Evolutionary conservation across 225 moss, liverwort and hornwort genomes (phyloP).

Genomic region (Straminergon stramineum): DNA sequence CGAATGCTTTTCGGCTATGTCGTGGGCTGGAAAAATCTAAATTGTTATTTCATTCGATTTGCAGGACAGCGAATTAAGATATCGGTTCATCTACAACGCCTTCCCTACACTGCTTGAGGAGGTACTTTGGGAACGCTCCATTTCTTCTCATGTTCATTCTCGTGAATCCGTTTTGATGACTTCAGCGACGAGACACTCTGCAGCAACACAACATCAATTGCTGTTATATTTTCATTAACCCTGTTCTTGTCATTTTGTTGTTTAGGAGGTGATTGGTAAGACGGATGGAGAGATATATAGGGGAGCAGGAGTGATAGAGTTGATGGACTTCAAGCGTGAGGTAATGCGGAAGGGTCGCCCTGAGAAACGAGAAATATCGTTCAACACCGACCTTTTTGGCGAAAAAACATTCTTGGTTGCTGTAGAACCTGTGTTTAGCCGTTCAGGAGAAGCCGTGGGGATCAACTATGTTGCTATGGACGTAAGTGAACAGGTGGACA

Average conservation of each 20-base stretch:
- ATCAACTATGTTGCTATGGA: slow-evolving; percentile 73
- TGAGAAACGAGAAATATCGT: slow-evolving; percentile 58
- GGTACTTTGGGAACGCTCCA: not conserved
- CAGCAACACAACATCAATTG: not conserved
- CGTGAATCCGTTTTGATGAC: not conserved
- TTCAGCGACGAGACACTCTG: not conserved
- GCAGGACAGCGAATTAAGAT: slow-evolving; percentile 74
- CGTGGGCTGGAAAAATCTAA: not conserved
- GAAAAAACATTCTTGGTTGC: slow-evolving; percentile 53
- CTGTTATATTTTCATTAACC: not conserved
- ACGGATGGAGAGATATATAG: slow-evolving; percentile 56
- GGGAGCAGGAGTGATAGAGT: slow-evolving; percentile 51
- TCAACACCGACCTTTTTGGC: slow-evolving; percentile 54
- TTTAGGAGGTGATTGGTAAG: slow-evolving; percentile 68
- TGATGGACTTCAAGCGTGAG: slow-evolving; percentile 68
- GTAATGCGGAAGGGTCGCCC: slow-evolving; percentile 51
- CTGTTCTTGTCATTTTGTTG: not conserved
- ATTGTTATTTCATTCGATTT: not conserved
- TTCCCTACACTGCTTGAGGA: slow-evolving; percentile 56
- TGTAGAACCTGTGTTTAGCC: slow-evolving; percentile 62
- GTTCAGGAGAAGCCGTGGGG: slow-evolving; percentile 51
- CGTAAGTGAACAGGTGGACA: slow-evolving; percentile 63
- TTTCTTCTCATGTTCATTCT: not conserved
- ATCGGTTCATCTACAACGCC: slow-evolving; percentile 72
- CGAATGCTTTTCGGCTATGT: not conserved